Base-by-base conservation (phyloP, 305 asterid genomes). In the Striga hermonthica region DNA sequence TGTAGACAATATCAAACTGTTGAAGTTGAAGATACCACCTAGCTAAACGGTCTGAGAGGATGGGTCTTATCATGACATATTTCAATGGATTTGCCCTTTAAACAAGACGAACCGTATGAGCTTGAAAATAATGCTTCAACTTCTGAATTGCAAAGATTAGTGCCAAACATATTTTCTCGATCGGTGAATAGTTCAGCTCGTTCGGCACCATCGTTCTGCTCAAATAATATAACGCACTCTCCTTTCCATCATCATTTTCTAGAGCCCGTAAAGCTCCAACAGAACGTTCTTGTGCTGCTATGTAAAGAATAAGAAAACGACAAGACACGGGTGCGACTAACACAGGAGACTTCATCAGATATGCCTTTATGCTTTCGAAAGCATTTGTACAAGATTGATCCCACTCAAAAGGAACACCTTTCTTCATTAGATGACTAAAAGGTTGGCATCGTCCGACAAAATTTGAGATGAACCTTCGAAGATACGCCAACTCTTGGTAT, bases 341-440 rank as follows among this genome's bases (percentile, higher is more conserved):
- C n/a, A 36, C 41, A 50, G 11, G 36, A 48, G 16, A 1, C 43
- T 64, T 64, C 50, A 60, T 53, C 12, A 35, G 8, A 6, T 36
- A 15, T 3, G 60, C 0, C 22, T 48, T 59, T 43, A 59, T 35
- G 13, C 44, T 28, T 40, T 40, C 4, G 8, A 54, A 49, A 34
- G 7, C 41, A 34, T 4, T 49, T 1, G 9, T 9, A 2, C 37
- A 49, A 35, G 71, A 8, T 5, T n/a, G 9, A 7, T 53, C 55
- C 57, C 35, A 41, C 1, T 66, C 34, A 41, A 66, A 54, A 12
- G 15, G 53, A 7, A 65, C 53, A 53, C 16, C 41, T 39, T 65
- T 54, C 9, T 39, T 65, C 54, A 39, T 52, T 3, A 53, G 10
- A 1, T 15, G 10, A 12, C 31, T 15, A 6, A 65, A 65, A 9